Evolutionary conservation across 805 yeast species (phyloP), one percentile per base, ranked within the genome.

Genomic region (Starmera dryadoides): DNA sequence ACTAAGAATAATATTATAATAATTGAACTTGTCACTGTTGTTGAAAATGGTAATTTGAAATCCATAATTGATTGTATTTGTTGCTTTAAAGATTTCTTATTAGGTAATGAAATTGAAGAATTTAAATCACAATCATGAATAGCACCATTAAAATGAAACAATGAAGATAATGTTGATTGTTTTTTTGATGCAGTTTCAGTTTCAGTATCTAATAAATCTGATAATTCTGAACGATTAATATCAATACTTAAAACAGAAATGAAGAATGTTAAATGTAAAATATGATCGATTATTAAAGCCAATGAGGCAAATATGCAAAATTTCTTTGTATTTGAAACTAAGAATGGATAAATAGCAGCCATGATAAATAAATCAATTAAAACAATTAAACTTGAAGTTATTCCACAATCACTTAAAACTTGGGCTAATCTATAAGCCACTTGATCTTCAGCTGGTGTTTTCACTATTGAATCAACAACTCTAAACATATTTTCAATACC

Each of bases 231-330:
- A 39, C 86, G 67, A 35, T 79, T 71, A 23, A 79, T 60, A 59
- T 86, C 95, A 30, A 86, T 73, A 15, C 81, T 69, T 23, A 85
- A 60, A 2, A 84, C 75, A 0, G 87, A 77, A 2, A 79, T 63
- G 42, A 84, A 73, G 55, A 68, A 85, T 1, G 89, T 74, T 36
- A 77, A 52, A 46, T 80, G 86, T 30, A 86, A 60, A 5, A 71
- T 41, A 51, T 77, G 82, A 45, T 82, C 86, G 30, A 80, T 57
- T 2, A 75, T 22, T n/a, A 83, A 47, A 0, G 80, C 70, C 22
- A 71, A 37, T 1, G 69, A 48, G 1, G 74, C 58, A 49, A 76
- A 77, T 10, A 68, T 45, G 39, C 77, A 70, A 33, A 66, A 66
- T 37, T 68, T 64, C 36, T 58, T 55, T 6, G 69, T 60, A 36